Evolutionary conservation across 192 early-diverging fungal genomes (phyloP).

Genomic region (Coemansia sp.): DNA sequence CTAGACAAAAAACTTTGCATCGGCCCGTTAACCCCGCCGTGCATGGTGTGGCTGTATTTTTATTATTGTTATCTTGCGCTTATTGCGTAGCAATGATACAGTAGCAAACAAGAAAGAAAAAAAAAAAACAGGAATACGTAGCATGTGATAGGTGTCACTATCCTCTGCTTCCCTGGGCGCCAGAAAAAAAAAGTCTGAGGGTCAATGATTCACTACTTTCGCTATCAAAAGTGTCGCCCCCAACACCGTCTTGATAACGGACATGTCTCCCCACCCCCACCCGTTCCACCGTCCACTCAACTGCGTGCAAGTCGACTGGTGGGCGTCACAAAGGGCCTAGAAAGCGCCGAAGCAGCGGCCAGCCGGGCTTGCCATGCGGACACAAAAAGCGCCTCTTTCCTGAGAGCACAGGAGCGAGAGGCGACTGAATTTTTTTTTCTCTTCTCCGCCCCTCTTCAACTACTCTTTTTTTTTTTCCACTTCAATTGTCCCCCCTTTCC

Average conservation of each 20-base stretch:
- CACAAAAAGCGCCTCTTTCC: too few species aligned
- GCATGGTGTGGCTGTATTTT: not conserved
- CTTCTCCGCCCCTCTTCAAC: not conserved
- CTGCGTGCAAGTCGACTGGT: not conserved
- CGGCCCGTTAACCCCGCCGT: not conserved
- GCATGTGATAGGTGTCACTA: not conserved
- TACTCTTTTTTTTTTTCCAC: constrained; percentile 3
- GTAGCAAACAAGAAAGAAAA: too few species aligned
- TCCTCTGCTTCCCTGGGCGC: not conserved
- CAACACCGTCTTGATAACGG: too few species aligned
- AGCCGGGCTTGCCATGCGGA: too few species aligned
- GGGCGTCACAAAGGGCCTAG: too few species aligned
- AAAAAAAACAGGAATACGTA: not conserved
- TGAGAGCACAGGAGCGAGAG: too few species aligned
- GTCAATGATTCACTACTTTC: not conserved
- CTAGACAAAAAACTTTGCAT: not conserved
- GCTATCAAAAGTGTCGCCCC: too few species aligned
- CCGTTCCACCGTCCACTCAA: not conserved
- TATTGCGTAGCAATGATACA: not conserved
- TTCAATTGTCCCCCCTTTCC: not conserved
- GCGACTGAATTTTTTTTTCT: too few species aligned
- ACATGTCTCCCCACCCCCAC: too few species aligned
- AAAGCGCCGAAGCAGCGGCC: too few species aligned
- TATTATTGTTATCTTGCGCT: not conserved
- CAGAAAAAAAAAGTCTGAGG: not conserved